These are phyloP conservation scores for Talaromyces sp. DNA, from an alignment of 2,329 filamentous ascomycete species.

Conservation along the genomic window DNA sequence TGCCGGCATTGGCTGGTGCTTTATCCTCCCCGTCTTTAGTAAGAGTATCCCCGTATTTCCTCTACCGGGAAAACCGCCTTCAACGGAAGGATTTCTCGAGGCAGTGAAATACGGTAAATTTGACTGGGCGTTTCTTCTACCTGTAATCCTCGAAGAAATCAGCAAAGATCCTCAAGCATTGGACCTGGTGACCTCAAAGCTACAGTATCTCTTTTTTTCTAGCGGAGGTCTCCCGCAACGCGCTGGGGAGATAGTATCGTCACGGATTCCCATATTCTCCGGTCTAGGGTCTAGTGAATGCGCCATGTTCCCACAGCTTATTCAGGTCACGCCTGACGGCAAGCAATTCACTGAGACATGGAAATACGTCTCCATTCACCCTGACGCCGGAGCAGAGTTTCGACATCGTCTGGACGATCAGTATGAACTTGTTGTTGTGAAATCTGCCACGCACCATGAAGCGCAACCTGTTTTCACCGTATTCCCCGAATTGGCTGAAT, in stretches of 20 bases:
- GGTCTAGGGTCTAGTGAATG: constrained; percentile 1
- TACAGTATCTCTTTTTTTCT: not conserved
- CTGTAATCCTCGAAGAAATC: not conserved
- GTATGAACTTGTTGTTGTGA: constrained; percentile 1
- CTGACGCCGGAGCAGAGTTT: not conserved
- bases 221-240: not conserved
- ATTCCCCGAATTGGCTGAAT: constrained; percentile 1
- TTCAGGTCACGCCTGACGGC: not conserved
- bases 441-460: not conserved
- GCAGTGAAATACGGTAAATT: not conserved
- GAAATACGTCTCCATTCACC: not conserved
- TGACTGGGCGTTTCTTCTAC: constrained; percentile 1
- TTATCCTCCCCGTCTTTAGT: not conserved
- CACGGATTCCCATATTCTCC: not conserved
- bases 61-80: not conserved
- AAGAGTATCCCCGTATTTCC: not conserved
- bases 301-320: not conserved
- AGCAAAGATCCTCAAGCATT: not conserved
- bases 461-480: not conserved
- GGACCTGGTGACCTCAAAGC: not conserved
- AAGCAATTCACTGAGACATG: not conserved
- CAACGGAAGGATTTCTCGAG: not conserved
- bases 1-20: constrained; percentile 2
- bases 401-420: not conserved
- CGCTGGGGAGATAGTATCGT: not conserved